phyloP scores from a whole-genome alignment of 208 protist genomes.

The Wallacemonas sp. region DNA sequence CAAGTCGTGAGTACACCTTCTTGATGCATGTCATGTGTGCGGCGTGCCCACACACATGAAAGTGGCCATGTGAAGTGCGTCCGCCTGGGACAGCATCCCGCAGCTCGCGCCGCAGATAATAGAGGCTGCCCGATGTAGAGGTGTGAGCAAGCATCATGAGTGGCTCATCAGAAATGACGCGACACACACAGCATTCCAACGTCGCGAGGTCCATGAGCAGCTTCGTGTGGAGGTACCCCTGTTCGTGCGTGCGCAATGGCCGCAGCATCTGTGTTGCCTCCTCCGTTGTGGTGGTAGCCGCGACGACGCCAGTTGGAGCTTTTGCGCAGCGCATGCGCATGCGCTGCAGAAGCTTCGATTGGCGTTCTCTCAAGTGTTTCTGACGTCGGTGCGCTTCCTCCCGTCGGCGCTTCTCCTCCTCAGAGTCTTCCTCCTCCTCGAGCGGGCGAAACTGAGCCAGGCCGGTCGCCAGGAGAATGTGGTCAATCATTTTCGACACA shows the following conservation, averaged over 20 bases:
- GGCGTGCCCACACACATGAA: conserved; percentile 65
- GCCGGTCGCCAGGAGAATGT: conserved; percentile 39
- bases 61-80: conserved; percentile 43
- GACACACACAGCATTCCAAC: conserved; percentile 76
- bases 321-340: conserved; percentile 52
- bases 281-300: not conserved
- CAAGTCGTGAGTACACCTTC: conserved; percentile 47
- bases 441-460: conserved; percentile 24
- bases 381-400: conserved; percentile 39
- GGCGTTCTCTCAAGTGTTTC: conserved; percentile 62
- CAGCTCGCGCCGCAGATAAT: conserved; percentile 14
- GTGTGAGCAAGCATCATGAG: conserved; percentile 63
- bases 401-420: conserved; percentile 19
- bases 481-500: conserved; percentile 53
- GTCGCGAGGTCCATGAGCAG: conserved; percentile 49
- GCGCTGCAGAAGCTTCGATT: conserved; percentile 61
- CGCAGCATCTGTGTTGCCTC: not conserved
- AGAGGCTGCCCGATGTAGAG: conserved; percentile 48
- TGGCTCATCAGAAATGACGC: conserved; percentile 31
- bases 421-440: conserved; percentile 10
- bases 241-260: not conserved
- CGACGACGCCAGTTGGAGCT: not conserved
- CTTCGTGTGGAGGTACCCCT: conserved; percentile 31
- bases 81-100: conserved; percentile 22
- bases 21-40: conserved; percentile 65